Evolutionary conservation across 2,329 filamentous ascomycete genomes (phyloP).

Genomic region (Paecilomyces dactylethromorphus): DNA sequence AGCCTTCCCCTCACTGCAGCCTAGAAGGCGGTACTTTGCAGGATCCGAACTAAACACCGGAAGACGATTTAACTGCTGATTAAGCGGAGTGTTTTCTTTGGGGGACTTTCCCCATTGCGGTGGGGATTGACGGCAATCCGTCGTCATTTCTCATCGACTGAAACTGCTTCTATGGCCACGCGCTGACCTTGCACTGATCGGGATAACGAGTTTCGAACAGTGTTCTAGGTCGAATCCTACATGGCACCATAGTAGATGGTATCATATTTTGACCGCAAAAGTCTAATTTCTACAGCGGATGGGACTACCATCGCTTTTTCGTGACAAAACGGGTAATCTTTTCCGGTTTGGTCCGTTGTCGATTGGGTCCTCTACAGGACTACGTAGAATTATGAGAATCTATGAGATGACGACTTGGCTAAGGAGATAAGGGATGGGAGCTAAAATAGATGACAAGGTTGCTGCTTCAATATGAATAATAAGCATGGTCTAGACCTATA

Average conservation of each 20-base stretch:
- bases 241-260: neutral
- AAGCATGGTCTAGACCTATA: no score
- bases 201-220: neutral
- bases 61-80: neutral
- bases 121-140: neutral
- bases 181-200: neutral
- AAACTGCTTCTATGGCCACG: neutral
- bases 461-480: no score
- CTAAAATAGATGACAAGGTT: neutral
- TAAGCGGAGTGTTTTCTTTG: neutral
- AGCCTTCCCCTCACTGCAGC: neutral
- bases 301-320: neutral
- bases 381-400: neutral
- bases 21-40: no score
- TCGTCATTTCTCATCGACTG: neutral
- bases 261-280: neutral
- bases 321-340: slow-evolving; percentile 11
- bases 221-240: neutral
- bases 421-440: neutral
- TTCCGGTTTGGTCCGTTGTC: slow-evolving; percentile 10
- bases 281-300: neutral
- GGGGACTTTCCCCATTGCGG: neutral
- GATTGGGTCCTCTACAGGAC: neutral
- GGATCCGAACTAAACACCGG: neutral
- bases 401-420: neutral